These are phyloP conservation scores for Phytophthora sojae DNA, from an alignment of 352 stramenopile genomes.

Conservation along the genomic window DNA sequence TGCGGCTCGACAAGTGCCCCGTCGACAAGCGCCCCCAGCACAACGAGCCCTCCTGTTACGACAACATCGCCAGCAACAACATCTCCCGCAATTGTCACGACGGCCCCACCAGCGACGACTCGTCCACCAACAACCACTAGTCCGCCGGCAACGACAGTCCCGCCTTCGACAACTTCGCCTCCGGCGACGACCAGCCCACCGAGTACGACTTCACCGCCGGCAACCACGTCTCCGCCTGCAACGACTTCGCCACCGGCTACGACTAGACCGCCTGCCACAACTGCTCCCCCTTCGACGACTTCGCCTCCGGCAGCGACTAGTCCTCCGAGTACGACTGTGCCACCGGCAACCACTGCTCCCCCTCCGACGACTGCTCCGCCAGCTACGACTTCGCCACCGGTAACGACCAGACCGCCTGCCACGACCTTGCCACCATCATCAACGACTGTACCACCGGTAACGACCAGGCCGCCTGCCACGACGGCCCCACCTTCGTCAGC, in stretches of 20 bases:
- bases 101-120: neutral
- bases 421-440: neutral
- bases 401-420: neutral
- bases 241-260: neutral
- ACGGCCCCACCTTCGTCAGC: neutral
- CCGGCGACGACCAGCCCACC: neutral
- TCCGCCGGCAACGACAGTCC: neutral
- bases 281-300: neutral
- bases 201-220: constrained; percentile 25
- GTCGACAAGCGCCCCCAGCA: no score
- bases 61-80: neutral
- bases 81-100: neutral
- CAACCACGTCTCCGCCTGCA: neutral
- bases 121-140: neutral
- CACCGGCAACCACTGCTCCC: neutral
- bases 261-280: neutral
- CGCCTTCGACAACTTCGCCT: neutral
- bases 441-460: neutral
- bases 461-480: neutral
- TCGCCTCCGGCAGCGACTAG: neutral
- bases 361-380: neutral
- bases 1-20: no score
- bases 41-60: neutral
- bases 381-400: no score
- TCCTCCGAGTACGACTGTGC: neutral